Percentiles rank a stretch among this genome's conserved stretches.
phyloP scores from a whole-genome alignment of 2,329 filamentous ascomycete species.

The Fusarium sacchari region DNA sequence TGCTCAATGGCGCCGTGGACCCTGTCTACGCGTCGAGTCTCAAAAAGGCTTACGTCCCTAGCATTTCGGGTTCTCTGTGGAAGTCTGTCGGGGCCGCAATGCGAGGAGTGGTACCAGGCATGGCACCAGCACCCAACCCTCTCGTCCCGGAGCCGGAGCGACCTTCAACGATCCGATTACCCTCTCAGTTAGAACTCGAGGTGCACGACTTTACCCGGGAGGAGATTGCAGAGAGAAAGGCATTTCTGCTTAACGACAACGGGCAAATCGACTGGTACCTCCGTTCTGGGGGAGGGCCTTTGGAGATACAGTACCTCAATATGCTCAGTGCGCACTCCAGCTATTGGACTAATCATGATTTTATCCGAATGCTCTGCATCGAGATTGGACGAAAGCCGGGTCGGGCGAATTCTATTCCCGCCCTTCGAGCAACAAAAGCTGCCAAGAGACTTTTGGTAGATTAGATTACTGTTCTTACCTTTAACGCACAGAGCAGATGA shows the following conservation, averaged over 20 bases:
- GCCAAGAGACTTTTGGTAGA: constrained; percentile 51
- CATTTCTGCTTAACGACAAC: constrained; percentile 91
- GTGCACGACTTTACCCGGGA: constrained; percentile 95
- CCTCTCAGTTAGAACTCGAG: constrained; percentile 85
- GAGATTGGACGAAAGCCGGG: constrained; percentile 84
- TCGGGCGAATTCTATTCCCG: constrained; percentile 65
- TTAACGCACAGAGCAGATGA: not conserved
- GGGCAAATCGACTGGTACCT: constrained; percentile 94
- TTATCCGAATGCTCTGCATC: constrained; percentile 88
- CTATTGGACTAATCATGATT: constrained; percentile 90
- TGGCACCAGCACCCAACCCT: constrained; percentile 46
- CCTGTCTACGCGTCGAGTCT: constrained; percentile 79
- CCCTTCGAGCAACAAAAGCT: constrained; percentile 68
- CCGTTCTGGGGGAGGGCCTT: constrained; percentile 81
- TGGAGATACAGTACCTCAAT: constrained; percentile 96
- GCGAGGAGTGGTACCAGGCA: constrained; percentile 68
- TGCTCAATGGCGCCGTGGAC: constrained; percentile 91
- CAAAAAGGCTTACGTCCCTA: constrained; percentile 82
- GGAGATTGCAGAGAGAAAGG: constrained; percentile 90
- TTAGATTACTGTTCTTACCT: constrained; percentile 6
- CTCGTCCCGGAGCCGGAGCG: constrained; percentile 48
- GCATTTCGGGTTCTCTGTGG: constrained; percentile 72
- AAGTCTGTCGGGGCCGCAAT: constrained; percentile 71
- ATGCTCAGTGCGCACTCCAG: constrained; percentile 96
- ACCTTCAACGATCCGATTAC: constrained; percentile 59